Percentiles rank a stretch among this genome's conserved stretches.
phyloP scores from a whole-genome alignment of 2,329 filamentous ascomycete genomes.

The Verticillium tricorpus region DNA sequence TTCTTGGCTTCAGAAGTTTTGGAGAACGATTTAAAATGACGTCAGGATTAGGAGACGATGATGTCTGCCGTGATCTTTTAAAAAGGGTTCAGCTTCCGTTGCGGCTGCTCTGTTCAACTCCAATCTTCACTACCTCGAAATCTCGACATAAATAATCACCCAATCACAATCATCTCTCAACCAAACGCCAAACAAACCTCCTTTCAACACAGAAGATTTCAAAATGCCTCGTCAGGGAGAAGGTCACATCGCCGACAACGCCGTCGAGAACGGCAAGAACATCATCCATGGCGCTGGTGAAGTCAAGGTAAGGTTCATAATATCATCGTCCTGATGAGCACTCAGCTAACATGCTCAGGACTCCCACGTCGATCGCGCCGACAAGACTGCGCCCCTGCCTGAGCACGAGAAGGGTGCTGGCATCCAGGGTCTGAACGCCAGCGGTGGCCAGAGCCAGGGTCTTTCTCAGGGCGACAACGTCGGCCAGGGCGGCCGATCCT shows the following conservation, averaged over 20 bases:
- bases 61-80: not conserved
- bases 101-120: not conserved
- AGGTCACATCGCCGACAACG: slow-evolving; percentile 39
- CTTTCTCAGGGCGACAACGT: slow-evolving; percentile 31
- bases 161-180: not conserved
- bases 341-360: not conserved
- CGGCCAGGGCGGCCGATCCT: slow-evolving; percentile 30
- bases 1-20: not conserved
- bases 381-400: slow-evolving; percentile 45
- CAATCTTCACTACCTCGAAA: not conserved
- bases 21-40: not conserved
- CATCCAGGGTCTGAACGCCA: slow-evolving; percentile 33
- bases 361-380: slow-evolving; percentile 36
- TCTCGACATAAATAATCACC: no score
- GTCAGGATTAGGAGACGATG: not conserved
- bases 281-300: slow-evolving; percentile 40
- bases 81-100: not conserved
- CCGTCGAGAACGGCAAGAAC: slow-evolving; percentile 32
- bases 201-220: not conserved
- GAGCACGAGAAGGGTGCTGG: slow-evolving; percentile 40
- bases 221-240: slow-evolving; percentile 49
- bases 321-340: not conserved
- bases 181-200: not conserved
- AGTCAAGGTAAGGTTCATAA: slow-evolving; percentile 25
- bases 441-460: slow-evolving; percentile 39